Conservation (phyloP, 1,139 yeast species). For the Yamadazyma pseudoaaseri region DNA sequence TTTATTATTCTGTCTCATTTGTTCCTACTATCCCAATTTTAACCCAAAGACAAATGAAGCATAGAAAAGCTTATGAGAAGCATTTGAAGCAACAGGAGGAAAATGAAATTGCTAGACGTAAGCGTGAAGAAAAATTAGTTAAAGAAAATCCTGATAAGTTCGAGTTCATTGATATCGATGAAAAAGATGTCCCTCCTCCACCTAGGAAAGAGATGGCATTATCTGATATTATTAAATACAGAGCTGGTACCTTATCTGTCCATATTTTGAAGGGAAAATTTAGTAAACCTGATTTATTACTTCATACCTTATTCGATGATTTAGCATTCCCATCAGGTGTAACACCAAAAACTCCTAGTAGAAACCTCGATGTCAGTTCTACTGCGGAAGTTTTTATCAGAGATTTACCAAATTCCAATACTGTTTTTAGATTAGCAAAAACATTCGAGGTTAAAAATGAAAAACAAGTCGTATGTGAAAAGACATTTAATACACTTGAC, state of each 20-base stretch:
- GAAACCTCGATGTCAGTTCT: conserved; percentile 37
- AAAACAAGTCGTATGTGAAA: conserved; percentile 52
- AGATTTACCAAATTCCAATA: conserved; percentile 61
- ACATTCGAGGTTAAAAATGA: conserved; percentile 45
- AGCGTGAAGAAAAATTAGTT: conserved; percentile 47
- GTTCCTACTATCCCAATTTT: conserved; percentile 63
- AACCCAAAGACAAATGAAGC: conserved; percentile 52
- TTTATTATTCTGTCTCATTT: conserved; percentile 60
- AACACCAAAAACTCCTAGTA: conserved; percentile 44
- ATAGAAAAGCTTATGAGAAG: conserved; percentile 33
- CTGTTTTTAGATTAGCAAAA: conserved; percentile 55
- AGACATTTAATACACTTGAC: conserved; percentile 49
- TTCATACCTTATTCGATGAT: conserved; percentile 67
- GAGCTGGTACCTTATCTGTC: conserved; percentile 62
- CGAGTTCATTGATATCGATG: conserved; percentile 61
- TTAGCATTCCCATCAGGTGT: conserved; percentile 57
- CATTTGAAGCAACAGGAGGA: conserved; percentile 30
- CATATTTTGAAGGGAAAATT: conserved; percentile 51
- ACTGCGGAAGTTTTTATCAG: conserved; percentile 62
- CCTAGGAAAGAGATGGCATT: conserved; percentile 50
- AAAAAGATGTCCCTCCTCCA: conserved; percentile 44
- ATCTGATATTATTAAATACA: conserved; percentile 50
- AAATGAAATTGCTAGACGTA: conserved; percentile 33
- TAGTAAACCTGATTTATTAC: conserved; percentile 44
- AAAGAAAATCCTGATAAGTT: conserved; percentile 59